Evolutionary conservation across 352 stramenopile genomes (phyloP), one percentile per base, ranked within the genome.

Genomic region (Pythium sukuiense): DNA sequence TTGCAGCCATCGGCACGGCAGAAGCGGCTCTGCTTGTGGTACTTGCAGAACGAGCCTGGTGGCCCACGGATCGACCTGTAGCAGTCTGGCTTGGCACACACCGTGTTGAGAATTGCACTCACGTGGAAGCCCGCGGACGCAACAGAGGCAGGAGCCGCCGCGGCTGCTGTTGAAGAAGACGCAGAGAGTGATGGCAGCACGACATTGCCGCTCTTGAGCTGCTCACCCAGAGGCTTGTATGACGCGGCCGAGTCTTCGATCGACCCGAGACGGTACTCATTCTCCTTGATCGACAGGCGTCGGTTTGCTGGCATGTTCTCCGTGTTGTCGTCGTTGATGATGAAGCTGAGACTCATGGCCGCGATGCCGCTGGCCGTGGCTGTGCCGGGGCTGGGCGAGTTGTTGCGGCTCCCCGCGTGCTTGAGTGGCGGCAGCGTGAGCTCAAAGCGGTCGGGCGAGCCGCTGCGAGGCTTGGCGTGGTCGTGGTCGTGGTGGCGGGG

Each of bases 341-440:
- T 93, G 68, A 84, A 93, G 79, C 85, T 91, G 54, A 93, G 83
- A 24, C 85, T 90, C 85, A 93, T 93, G 65, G 84, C 83, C 16
- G 81, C 77, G 50, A 89, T 89, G 55, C 79, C 76, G 27, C 72
- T 84, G 39, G 83, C 78, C 50, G 72, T 73, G 55, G 64, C 55
- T 14, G 69, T 69, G 41, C 60, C 58, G 1, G 65, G 63, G 39
- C 65, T 75, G 9, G 59, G 59, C 39, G 56, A 69, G 54, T 68
- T 64, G 55, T 50, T 61, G 54, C 32, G 46, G 49, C 60, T 64
- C 5, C 48, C 62, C 45, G 50, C 53, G 33, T 45, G 41, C 43
- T 70, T 63, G 43, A 63, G 48, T 43, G 61, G 61, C 43, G 66
- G 59, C 7, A 72, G 59, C 30, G 16, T 27, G 30, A 71, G 65